phyloP scores from a whole-genome alignment of 306 rosid genomes.

The Rosa chinensis region DNA sequence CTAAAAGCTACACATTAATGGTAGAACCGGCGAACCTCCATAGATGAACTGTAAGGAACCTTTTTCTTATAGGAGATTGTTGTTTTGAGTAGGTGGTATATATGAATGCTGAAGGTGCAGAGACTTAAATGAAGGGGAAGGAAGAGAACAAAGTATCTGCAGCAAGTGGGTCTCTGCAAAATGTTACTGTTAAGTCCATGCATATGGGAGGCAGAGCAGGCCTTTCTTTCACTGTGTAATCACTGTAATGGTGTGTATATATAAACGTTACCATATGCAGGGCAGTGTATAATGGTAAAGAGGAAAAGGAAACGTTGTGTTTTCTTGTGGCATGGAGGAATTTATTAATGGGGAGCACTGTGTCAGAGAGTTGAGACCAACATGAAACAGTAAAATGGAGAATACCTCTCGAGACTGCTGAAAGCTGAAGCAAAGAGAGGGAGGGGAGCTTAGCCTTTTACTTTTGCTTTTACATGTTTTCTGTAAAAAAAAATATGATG shows the following conservation, averaged over 20 bases:
- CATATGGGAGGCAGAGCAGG: slow-evolving; percentile 35
- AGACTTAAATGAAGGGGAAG: slow-evolving; percentile 15
- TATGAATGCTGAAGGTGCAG: slow-evolving; percentile 14
- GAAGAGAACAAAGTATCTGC: slow-evolving; percentile 21
- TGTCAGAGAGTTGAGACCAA: slow-evolving; percentile 33
- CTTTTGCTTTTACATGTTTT: slow-evolving; percentile 23
- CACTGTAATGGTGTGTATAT: neutral
- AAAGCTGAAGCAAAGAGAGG: slow-evolving; percentile 39
- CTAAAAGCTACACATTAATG: neutral
- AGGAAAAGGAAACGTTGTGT: slow-evolving; percentile 18
- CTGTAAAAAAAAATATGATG: neutral
- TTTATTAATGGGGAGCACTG: slow-evolving; percentile 16
- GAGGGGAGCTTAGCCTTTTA: slow-evolving; percentile 18
- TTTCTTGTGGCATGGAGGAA: slow-evolving; percentile 35
- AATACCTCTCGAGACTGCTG: slow-evolving; percentile 45
- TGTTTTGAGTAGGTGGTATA: slow-evolving; percentile 20
- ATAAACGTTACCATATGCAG: slow-evolving; percentile 20
- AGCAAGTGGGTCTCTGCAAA: slow-evolving; percentile 3
- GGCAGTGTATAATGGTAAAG: slow-evolving; percentile 16
- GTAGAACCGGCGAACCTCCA: neutral
- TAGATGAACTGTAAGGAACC: neutral
- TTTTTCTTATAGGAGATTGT: neutral
- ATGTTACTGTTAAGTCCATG: slow-evolving; percentile 28
- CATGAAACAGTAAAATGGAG: slow-evolving; percentile 18
- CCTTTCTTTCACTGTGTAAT: slow-evolving; percentile 12